phyloP scores from a whole-genome alignment of 352 stramenopile genomes.

The Phytophthora fragariae region DNA sequence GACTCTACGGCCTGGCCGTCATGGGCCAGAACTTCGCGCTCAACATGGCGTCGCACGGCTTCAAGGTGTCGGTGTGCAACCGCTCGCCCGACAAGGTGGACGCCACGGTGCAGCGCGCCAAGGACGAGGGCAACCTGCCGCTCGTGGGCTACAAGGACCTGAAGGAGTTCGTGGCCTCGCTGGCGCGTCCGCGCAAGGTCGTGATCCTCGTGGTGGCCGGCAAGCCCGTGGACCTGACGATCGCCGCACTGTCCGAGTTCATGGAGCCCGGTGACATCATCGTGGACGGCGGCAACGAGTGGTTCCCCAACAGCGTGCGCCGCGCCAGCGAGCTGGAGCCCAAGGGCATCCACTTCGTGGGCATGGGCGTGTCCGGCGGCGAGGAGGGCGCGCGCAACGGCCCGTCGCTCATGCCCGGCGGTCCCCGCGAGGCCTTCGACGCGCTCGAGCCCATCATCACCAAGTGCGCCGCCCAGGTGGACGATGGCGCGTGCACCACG shows the following conservation, averaged over 20 bases:
- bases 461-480: conserved; percentile 97
- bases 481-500: conserved; percentile 95
- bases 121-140: conserved; percentile 95
- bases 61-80: conserved; percentile 97
- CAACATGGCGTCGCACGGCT: conserved; percentile 98
- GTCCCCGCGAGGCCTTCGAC: conserved; percentile 96
- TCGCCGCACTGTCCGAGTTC: conserved; percentile 85
- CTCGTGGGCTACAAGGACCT: conserved; percentile 94
- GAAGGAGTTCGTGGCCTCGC: conserved; percentile 92
- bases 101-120: conserved; percentile 94
- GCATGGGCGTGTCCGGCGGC: conserved; percentile 98
- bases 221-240: conserved; percentile 95
- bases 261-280: conserved; percentile 97
- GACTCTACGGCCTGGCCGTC: conserved; percentile 93
- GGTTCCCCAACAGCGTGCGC: conserved; percentile 98
- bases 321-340: conserved; percentile 92
- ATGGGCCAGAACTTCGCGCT: conserved; percentile 99
- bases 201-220: conserved; percentile 99
- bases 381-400: conserved; percentile 98
- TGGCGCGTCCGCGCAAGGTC: conserved; percentile 96
- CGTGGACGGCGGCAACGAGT: conserved; percentile 99
- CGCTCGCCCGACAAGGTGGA: conserved; percentile 97
- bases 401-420: conserved; percentile 98
- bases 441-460: conserved; percentile 97
- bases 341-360: conserved; percentile 98